Evolutionary conservation across 257 asterid genomes (phyloP), one percentile per base, ranked within the genome.

Genomic region (Agastache rugosa): DNA sequence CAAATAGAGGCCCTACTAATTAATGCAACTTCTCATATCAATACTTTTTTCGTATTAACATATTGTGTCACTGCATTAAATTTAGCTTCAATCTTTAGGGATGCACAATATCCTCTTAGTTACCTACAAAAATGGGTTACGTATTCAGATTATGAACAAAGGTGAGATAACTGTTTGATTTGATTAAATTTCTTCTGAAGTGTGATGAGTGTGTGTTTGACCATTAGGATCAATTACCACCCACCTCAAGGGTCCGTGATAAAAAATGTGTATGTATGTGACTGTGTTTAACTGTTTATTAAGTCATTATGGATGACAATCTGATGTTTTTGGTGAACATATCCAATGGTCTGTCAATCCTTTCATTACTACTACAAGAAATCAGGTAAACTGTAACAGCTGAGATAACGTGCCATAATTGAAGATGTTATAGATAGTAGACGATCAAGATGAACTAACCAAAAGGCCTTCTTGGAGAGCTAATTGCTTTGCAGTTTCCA

Each of bases 391-490:
- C 42, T 35, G 20, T 44, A 23, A 23, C 19, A 68, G 53, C 51
- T 56, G 42, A 29, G 29, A 14, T 63, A 56, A 1, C 35, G 23
- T 27, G 64, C 58, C 72, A 31, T 64, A 50, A 27, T 31, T 25
- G 19, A 2, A 75, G 23, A 54, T 23, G 53, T 8, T 22, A 10
- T 35, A 54, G 25, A 34, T 6, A 58, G n/a, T 39, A 69, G 62
- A 68, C 31, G 44, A 55, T 47, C 61, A 34, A 17, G 75, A 77
- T 74, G 74, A 58, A 83, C 97, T 82, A 69, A 95, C 98, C 94
- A 95, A 81, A 63, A 95, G 84, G 74, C 99, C 99, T 87, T 95
- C 99, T 83, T 88, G 90, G 69, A 90, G 96, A 60, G 99, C 97
- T 56, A 95, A 78, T 83, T 92, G 96, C 82, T 90, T 95, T 25